Percentiles rank a stretch among this genome's conserved stretches.
Conservation (phyloP, 2,329 filamentous ascomycete species). For the Calcarisporium arbuscula region DNA sequence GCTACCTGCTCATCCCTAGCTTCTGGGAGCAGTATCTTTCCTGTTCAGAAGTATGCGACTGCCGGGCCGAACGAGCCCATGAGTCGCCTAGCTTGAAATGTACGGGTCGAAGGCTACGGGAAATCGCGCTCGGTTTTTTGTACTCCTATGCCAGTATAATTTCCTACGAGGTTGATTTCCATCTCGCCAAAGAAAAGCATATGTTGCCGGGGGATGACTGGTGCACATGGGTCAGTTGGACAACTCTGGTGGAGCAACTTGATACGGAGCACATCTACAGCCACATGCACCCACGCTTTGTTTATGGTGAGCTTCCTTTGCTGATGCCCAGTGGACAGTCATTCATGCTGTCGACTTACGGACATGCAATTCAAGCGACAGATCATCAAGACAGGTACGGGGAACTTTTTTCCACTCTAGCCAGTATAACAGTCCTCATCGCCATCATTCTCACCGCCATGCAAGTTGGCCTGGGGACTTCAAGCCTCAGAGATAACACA, state of each 20-base stretch:
- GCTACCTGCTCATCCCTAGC: constrained; percentile 1
- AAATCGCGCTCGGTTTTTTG: constrained; percentile 4
- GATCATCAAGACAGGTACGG: not conserved
- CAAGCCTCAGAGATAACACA: constrained; percentile 19
- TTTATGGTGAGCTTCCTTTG: constrained; percentile 7
- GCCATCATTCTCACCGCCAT: constrained; percentile 38
- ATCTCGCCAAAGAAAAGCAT: constrained; percentile 1
- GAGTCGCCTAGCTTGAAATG: not conserved
- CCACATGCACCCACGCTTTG: constrained; percentile 6
- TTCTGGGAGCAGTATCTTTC: constrained; percentile 3
- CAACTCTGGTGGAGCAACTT: constrained; percentile 2
- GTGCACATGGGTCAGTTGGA: constrained; percentile 2
- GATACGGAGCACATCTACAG: not conserved
- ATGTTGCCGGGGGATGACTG: constrained; percentile 1
- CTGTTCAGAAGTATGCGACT: not conserved
- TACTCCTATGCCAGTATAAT: constrained; percentile 5
- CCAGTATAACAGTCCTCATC: constrained; percentile 31
- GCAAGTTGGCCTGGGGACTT: constrained; percentile 35
- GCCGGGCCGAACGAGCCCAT: not conserved
- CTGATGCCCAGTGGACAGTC: not conserved
- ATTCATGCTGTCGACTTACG: too few relatives aligned
- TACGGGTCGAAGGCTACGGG: not conserved
- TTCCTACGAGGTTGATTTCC: constrained; percentile 5
- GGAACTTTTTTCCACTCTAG: constrained; percentile 33
- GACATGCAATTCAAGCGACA: too few relatives aligned